Base-by-base conservation (phyloP, 352 stramenopile genomes). In the Pythium volutum region DNA sequence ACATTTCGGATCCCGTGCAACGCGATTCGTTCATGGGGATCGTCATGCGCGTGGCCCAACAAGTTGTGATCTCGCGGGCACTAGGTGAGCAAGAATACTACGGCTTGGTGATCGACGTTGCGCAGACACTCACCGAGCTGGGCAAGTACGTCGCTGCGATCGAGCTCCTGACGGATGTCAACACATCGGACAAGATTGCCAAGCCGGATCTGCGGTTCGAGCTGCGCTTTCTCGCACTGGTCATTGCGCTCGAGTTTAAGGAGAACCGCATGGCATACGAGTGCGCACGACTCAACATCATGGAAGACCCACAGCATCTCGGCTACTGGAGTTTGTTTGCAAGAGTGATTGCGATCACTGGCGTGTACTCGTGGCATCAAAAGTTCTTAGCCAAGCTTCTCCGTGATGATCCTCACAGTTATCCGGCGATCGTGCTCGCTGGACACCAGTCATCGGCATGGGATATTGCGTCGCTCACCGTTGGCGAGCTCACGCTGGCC, bases 201-300 rank as follows among this genome's bases (percentile, higher is more conserved):
- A 71, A 90, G 47, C 77, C 81, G 9, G 72, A 77, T 8, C 54
- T 90, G 36, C 79, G 85, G 27, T 95, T 93, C 47, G 83, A 95
- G 60, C 49, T 95, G 20, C 81, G 85, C 7, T 95, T 95, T 51
- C 64, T 93, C 20, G 85, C 85, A 10, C 73, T 95, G n/a, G 79
- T 91, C 34, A 90, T 93, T 20, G 79, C 85, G 12, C 73, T 95
- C 23, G 81, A 92, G 55, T 92, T 93, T 56, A 89, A 88, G 54
- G 85, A 95, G 48, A 85, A 89, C 47, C 83, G 85, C 33, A 95
- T 95, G 85, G 85, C 85, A 18, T 95, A 95, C 66, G 85, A 95
- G 57, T 95, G 85, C 50, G 85, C 84, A 18, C 78, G 83, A 20
- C 71, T 95, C 25, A 95, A 95, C 71, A 88, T 95, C 62, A 83